phyloP scores from a whole-genome alignment of 306 rosid species.

The Castanea mollissima region DNA sequence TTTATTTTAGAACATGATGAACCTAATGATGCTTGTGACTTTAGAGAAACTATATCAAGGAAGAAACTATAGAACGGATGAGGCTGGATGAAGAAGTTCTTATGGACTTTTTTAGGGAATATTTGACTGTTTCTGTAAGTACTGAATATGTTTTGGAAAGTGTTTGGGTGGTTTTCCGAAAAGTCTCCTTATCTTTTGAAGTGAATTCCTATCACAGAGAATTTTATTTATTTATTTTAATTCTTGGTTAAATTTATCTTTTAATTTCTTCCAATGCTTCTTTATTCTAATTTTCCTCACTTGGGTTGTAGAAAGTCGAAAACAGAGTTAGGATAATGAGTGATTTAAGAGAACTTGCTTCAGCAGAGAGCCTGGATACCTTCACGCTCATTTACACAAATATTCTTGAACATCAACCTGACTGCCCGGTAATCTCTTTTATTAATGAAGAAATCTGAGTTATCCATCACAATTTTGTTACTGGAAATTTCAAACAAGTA shows the following conservation, averaged over 20 bases:
- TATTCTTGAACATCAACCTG: slow-evolving; percentile 96
- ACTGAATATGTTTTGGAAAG: slow-evolving; percentile 1
- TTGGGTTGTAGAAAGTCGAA: slow-evolving; percentile 79
- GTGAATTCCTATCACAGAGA: not conserved
- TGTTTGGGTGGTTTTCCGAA: not conserved
- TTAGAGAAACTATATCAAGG: slow-evolving; percentile 89
- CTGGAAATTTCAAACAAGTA: not conserved
- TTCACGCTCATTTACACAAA: slow-evolving; percentile 88
- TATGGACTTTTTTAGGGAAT: slow-evolving; percentile 94
- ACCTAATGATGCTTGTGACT: slow-evolving; percentile 23
- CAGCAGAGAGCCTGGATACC: slow-evolving; percentile 92
- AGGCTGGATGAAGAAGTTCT: slow-evolving; percentile 96
- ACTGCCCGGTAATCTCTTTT: slow-evolving; percentile 80
- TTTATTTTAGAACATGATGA: slow-evolving; percentile 21
- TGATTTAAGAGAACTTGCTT: slow-evolving; percentile 93
- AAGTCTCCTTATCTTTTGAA: not conserved
- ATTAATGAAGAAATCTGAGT: not conserved
- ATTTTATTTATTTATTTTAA: too few relatives aligned
- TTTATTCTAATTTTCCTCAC: slow-evolving; percentile 21
- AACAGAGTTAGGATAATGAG: slow-evolving; percentile 68
- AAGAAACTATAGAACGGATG: slow-evolving; percentile 96
- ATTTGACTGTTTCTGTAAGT: slow-evolving; percentile 83
- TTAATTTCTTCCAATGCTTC: slow-evolving; percentile 5
- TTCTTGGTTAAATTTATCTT: slow-evolving; percentile 10
- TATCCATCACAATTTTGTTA: not conserved